Conservation (phyloP, 805 yeast species). For the Candida peoriensis region DNA sequence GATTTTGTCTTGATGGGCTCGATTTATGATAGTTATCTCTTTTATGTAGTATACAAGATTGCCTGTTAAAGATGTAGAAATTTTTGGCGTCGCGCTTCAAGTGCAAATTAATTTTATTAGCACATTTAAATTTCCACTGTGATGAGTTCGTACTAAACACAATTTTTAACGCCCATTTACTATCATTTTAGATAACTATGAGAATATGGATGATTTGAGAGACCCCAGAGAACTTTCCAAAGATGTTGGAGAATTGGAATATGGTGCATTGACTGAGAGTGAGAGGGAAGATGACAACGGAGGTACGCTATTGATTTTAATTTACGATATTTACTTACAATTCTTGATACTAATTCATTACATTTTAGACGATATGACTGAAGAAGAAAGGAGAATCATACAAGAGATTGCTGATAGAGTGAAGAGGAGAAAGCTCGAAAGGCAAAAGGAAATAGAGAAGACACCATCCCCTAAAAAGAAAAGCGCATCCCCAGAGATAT, state of each 20-base stretch:
- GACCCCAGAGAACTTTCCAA: conserved; percentile 9
- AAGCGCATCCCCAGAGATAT: background rate
- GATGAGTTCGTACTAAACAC: too few relatives aligned
- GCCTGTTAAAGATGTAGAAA: too few relatives aligned
- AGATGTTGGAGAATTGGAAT: conserved; percentile 4
- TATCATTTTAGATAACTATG: too few relatives aligned
- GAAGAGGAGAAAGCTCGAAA: background rate
- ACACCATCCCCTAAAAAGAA: conserved; percentile 2
- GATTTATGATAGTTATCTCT: too few relatives aligned
- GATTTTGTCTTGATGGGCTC: too few relatives aligned
- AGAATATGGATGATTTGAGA: conserved; percentile 10
- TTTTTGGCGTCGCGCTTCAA: too few relatives aligned
- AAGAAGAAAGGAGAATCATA: conserved; percentile 1
- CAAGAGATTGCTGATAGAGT: conserved; percentile 1
- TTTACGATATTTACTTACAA: background rate
- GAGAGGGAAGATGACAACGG: conserved; percentile 7
- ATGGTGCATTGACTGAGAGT: conserved; percentile 12
- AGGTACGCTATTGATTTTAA: too few relatives aligned
- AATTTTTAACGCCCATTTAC: too few relatives aligned
- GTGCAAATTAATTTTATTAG: too few relatives aligned
- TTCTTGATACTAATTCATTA: too few relatives aligned
- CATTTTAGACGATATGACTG: background rate
- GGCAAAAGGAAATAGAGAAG: background rate
- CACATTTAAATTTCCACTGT: too few relatives aligned
- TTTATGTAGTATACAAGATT: too few relatives aligned